Conservation (phyloP, 2,329 filamentous ascomycete species). For the Monilinia fructigena region DNA sequence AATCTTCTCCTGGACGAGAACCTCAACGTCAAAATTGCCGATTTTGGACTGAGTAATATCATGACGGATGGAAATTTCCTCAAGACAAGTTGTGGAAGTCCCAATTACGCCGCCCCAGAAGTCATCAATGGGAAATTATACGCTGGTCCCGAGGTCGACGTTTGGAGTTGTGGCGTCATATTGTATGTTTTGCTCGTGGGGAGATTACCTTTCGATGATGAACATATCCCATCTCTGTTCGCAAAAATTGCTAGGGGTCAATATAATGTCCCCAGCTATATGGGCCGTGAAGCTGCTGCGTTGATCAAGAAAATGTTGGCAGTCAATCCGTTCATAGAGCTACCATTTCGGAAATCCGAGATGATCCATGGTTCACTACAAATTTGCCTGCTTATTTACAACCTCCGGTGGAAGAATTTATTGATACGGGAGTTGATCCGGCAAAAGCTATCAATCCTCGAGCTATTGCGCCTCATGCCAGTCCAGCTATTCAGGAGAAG, state of each 20-base stretch:
- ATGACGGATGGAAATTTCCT: conserved; percentile 99
- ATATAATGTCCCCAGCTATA: conserved; percentile 88
- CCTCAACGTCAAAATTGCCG: conserved; percentile 98
- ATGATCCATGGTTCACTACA: conserved; percentile 90
- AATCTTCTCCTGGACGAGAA: conserved; percentile 93
- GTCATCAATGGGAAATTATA: conserved; percentile 98
- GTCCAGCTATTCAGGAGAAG: conserved; percentile 78
- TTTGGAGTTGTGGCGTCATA: conserved; percentile 96
- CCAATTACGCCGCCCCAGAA: conserved; percentile 96
- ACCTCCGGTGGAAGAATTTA: conserved; percentile 85
- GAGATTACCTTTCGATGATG: conserved; percentile 91
- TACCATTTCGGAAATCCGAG: conserved; percentile 88
- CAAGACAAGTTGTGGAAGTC: conserved; percentile 96
- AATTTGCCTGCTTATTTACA: conserved; percentile 84
- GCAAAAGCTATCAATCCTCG: conserved; percentile 85
- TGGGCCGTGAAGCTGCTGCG: conserved; percentile 76
- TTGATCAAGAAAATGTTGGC: conserved; percentile 93
- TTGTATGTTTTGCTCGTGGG: conserved; percentile 80
- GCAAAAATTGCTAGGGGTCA: conserved; percentile 95
- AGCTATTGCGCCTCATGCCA: conserved; percentile 75
- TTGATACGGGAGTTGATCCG: conserved; percentile 90
- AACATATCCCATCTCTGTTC: conserved; percentile 95
- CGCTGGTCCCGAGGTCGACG: conserved; percentile 94
- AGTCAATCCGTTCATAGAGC: conserved; percentile 91
- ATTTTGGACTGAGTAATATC: conserved; percentile 98